These are phyloP conservation scores for Nitzschia sp. DNA, from an alignment of 108 stramenopile species.

Conservation along the genomic window DNA sequence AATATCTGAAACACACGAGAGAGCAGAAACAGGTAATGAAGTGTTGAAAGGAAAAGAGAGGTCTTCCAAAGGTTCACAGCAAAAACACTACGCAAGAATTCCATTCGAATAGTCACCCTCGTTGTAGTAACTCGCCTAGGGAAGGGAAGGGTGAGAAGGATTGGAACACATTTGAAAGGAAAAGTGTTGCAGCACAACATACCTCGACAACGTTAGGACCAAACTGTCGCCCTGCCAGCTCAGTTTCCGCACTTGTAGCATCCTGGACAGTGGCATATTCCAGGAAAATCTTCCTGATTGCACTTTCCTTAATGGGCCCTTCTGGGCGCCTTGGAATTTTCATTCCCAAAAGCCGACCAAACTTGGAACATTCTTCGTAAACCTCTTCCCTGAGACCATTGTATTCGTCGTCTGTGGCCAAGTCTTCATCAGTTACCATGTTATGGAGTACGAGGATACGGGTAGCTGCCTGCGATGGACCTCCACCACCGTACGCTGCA, in stretches of 20 bases:
- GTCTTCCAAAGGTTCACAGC: not conserved
- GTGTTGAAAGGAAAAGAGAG: not conserved
- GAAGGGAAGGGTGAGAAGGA: too few species aligned
- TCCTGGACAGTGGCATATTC: constrained; percentile 79
- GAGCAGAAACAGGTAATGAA: constrained; percentile 9
- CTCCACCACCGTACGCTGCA: constrained; percentile 47
- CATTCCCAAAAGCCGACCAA: constrained; percentile 77
- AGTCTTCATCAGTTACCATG: constrained; percentile 95
- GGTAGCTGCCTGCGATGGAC: constrained; percentile 28
- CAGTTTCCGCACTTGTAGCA: constrained; percentile 70
- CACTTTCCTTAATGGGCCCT: constrained; percentile 47
- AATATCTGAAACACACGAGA: constrained; percentile 10
- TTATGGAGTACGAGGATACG: constrained; percentile 91
- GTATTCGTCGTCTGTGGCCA: constrained; percentile 81
- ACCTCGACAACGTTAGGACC: constrained; percentile 79
- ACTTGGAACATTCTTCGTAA: constrained; percentile 72
- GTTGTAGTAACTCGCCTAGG: constrained; percentile 15
- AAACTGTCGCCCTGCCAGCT: constrained; percentile 88
- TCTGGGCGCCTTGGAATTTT: constrained; percentile 76
- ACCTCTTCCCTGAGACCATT: constrained; percentile 83
- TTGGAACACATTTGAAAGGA: too few species aligned
- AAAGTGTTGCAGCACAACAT: not conserved
- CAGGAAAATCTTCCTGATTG: constrained; percentile 84
- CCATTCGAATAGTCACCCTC: constrained; percentile 14
- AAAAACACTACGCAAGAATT: constrained; percentile 4